Base-by-base conservation (phyloP, 805 yeast genomes). In the Wickerhamomyces canadensis region DNA sequence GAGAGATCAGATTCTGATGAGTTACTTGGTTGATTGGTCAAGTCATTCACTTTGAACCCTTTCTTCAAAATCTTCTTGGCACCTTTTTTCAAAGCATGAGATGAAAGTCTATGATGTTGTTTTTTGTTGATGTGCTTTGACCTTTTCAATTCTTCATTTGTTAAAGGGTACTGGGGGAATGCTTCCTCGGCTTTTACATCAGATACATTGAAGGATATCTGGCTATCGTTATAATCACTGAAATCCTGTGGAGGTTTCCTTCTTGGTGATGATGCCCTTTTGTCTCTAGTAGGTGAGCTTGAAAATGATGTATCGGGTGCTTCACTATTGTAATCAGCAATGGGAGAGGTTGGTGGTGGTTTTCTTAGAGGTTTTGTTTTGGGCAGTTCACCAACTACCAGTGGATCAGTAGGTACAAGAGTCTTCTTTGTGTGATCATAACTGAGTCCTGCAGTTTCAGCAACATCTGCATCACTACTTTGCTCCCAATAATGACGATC, bases 341-440 rank as follows among this genome's bases (percentile, higher is more conserved):
- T 19, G n/a, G 55, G 55, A 0, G 54, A 42, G 3, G 12, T 31
- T 21, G 55, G 57, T 17, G 57, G 58, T 18, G 58, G 52, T 28
- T 53, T 53, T 22, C 57, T 38, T 7, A 18, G 16, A 22, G 40
- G 42, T 11, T 26, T 16, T 4, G 35, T 28, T 12, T 18, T 15
- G 12, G 22, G 22, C 18, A 15, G 15, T 21, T 25, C 21, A n/a
- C n/a, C n/a, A n/a, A n/a, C n/a, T n/a, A n/a, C n/a, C n/a, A n/a
- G n/a, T n/a, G n/a, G n/a, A n/a, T n/a, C n/a, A n/a, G n/a, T n/a
- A n/a, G n/a, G n/a, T n/a, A n/a, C n/a, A n/a, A n/a, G n/a, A n/a
- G n/a, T n/a, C n/a, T n/a, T n/a, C n/a, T n/a, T n/a, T n/a, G n/a
- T n/a, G n/a, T n/a, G n/a, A n/a, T n/a, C n/a, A n/a, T n/a, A n/a